Evolutionary conservation across 208 protist species (phyloP), one percentile per base, ranked within the genome.

Genomic region (Strigomonas culicis): DNA sequence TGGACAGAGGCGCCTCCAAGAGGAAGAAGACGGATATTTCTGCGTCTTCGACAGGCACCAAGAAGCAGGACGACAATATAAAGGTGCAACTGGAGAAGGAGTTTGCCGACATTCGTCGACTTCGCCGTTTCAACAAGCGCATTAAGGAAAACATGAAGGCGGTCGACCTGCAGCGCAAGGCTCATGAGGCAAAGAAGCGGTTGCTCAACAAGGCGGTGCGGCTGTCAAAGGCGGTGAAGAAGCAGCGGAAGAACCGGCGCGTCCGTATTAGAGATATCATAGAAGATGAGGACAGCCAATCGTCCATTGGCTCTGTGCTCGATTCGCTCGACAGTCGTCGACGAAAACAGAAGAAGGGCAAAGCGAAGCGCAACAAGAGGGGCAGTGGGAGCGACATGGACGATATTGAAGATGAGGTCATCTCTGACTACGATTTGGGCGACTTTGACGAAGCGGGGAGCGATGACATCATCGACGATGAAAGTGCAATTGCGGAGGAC

Each of bases 151-250:
- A 90, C 50, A 53, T 94, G 2, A 62, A 68, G 28, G 27, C 41
- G 7, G 49, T 94, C 4, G 84, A 91, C 41, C 44, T 75, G 49
- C 77, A 86, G 59, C 76, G 70, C 22, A 75, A 78, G 46, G 70
- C 79, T 11, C 67, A 68, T 2, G 61, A 57, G 1, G 66, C 70
- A 8, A 63, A 76, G 47, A 59, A 32, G 19, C 59, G 53, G 52
- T 74, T 90, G n/a, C 63, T 94, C 17, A 36, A 47, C 17, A 71
- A 90, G 55, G 76, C 84, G 3, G 79, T 88, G 56, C 65, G 63
- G 7, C 76, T 94, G 13, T 62, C 66, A 30, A 80, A 76, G 32
- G 66, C 49, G 36, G 79, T 74, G 2, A 24, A 63, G 3, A 39
- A 49, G n/a, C 46, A 70, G 30, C 44, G 41, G 1, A 27, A n/a